phyloP scores from a whole-genome alignment of 2,329 filamentous ascomycete species.

The Hypoxylon sp. region DNA sequence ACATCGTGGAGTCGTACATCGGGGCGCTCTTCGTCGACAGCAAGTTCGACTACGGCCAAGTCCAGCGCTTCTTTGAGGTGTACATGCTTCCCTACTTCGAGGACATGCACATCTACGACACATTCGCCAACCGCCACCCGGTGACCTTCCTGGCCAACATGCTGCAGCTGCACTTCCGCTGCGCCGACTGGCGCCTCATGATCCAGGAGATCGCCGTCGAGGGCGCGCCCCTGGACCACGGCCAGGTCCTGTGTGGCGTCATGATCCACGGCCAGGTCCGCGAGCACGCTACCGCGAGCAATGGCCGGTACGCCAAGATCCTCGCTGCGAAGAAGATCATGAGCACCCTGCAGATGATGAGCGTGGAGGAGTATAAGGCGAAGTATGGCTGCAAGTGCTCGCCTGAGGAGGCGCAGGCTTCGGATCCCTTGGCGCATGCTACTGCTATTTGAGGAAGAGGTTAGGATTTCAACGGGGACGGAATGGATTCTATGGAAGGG shows the following conservation, averaged over 20 bases:
- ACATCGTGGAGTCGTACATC: slow-evolving; percentile 90
- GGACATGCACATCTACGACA: slow-evolving; percentile 90
- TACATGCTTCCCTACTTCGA: slow-evolving; percentile 84
- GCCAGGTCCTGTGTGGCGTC: slow-evolving; percentile 77
- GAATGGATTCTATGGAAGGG: neutral
- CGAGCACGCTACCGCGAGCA: slow-evolving; percentile 73
- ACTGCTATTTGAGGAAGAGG: slow-evolving; percentile 38
- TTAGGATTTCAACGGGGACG: neutral
- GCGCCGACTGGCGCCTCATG: slow-evolving; percentile 70
- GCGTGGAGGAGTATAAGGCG: slow-evolving; percentile 70
- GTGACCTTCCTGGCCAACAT: slow-evolving; percentile 78
- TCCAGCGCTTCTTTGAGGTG: slow-evolving; percentile 82
- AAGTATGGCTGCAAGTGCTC: slow-evolving; percentile 76
- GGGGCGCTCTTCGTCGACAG: slow-evolving; percentile 95
- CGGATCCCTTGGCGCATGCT: slow-evolving; percentile 34
- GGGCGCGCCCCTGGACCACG: slow-evolving; percentile 58
- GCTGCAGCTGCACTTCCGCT: slow-evolving; percentile 76
- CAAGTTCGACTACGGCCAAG: slow-evolving; percentile 79
- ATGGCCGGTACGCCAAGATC: slow-evolving; percentile 80
- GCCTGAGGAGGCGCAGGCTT: slow-evolving; percentile 33
- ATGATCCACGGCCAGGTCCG: slow-evolving; percentile 81
- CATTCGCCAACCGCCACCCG: slow-evolving; percentile 88
- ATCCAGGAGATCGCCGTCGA: slow-evolving; percentile 64
- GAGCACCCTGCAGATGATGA: slow-evolving; percentile 61
- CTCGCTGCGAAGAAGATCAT: slow-evolving; percentile 74